phyloP scores from a whole-genome alignment of 225 moss, liverwort and hornwort genomes.

The Asterella californica region DNA sequence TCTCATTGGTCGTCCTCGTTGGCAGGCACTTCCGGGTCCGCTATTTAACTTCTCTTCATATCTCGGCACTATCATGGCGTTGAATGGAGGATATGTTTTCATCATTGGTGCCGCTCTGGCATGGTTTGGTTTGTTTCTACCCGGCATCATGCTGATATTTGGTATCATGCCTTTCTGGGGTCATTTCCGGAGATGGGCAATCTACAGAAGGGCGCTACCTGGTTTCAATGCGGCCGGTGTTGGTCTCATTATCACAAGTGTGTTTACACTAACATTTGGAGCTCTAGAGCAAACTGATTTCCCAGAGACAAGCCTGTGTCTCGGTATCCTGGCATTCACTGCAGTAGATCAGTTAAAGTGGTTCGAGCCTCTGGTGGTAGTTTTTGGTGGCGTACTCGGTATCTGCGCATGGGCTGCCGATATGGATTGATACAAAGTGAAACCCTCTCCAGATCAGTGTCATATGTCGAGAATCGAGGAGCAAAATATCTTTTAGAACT shows the following conservation, averaged over 20 bases:
- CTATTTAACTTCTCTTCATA: conserved; percentile 66
- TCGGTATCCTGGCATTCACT: conserved; percentile 54
- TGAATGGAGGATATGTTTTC: conserved; percentile 53
- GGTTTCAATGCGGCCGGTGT: conserved; percentile 62
- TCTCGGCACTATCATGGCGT: conserved; percentile 46
- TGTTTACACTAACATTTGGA: conserved; percentile 56
- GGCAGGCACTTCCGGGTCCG: conserved; percentile 55
- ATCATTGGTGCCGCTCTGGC: conserved; percentile 38
- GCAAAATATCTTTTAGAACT: neutral
- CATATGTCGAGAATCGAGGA: neutral
- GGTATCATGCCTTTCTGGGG: conserved; percentile 55
- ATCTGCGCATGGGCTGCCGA: conserved; percentile 46
- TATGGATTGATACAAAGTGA: conserved; percentile 13
- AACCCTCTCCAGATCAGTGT: neutral
- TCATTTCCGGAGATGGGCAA: conserved; percentile 48
- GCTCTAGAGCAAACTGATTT: conserved; percentile 55
- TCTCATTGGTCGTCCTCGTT: neutral
- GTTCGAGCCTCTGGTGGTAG: conserved; percentile 49
- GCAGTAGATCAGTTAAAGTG: conserved; percentile 58
- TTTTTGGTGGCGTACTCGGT: conserved; percentile 41
- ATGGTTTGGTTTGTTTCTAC: conserved; percentile 51
- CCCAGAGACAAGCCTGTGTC: conserved; percentile 38
- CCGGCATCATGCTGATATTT: conserved; percentile 52
- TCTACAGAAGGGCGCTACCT: conserved; percentile 51
- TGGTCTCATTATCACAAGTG: conserved; percentile 53